Evolutionary conservation across 441 rosid genomes (phyloP), one percentile per base, ranked within the genome.

Genomic region (Gossypium schwendimanii): DNA sequence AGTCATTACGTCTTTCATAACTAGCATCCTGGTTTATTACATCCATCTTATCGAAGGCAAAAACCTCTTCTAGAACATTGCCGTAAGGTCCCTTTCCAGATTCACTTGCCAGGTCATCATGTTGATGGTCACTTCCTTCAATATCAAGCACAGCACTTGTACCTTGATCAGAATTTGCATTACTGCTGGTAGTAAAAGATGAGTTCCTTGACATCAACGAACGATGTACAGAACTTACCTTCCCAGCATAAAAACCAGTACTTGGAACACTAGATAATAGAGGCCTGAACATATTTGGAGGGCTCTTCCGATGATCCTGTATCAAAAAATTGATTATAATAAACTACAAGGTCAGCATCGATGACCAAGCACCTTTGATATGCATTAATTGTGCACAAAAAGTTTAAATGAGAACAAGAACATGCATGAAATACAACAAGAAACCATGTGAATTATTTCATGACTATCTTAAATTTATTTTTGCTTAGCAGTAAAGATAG

Each of bases 201-300:
- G 98, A 89, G 81, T 89, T 86, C 75, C 87, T 76, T 45, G 89
- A 86, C 83, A 84, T 82, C 75, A 89, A 49, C 79, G 95, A 78
- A 45, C 84, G 88, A 60, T 87, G 85, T 18, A 84, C 81, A 76
- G 94, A 80, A 75, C 81, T 84, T 53, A 84, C 78, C 76, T 89
- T 90, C 77, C 97, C 97, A 78, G 59, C 81, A 79, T 90, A 90
- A 60, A 90, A 90, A 75, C 94, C 87, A 33, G 92, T 86, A 79
- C 93, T 90, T 6, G 99, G 98, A 68, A 93, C 98, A 88, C 97
- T 91, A 68, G 99, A 96, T 74, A 94, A 81, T 75, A 96, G 94
- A 66, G 99, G 98, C 79, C 99, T 88, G 82, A 96, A 96, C 99
- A 96, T 96, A 79, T 90, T 96, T 73, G 87, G 97, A 77, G 97